phyloP scores from a whole-genome alignment of 2,329 filamentous ascomycete species.

The Penicillium sp. region DNA sequence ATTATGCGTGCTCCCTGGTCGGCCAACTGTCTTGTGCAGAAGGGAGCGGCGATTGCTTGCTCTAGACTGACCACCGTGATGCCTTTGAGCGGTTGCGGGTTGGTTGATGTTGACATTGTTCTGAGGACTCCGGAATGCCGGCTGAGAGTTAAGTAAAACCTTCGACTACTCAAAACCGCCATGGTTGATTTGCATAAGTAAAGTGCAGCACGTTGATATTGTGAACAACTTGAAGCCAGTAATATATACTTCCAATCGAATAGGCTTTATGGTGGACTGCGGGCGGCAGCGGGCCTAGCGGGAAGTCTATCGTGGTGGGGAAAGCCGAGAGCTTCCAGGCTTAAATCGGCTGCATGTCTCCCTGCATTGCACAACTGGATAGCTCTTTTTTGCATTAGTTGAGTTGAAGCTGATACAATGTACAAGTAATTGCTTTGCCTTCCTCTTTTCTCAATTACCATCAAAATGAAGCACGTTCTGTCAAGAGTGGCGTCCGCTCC shows the following conservation, averaged over 20 bases:
- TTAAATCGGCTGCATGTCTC: neutral
- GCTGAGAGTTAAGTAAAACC: too few species aligned
- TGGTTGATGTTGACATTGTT: neutral
- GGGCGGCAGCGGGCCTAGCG: neutral
- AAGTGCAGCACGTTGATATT: too few species aligned
- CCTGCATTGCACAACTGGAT: too few species aligned
- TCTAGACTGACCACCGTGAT: constrained; percentile 52
- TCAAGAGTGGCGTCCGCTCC: neutral
- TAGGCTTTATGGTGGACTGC: neutral
- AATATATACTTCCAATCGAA: neutral
- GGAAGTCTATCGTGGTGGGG: neutral
- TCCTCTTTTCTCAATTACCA: neutral
- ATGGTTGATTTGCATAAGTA: too few species aligned
- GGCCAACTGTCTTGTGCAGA: constrained; percentile 53
- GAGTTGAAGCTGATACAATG: too few species aligned
- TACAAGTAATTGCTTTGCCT: neutral
- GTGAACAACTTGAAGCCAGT: too few species aligned
- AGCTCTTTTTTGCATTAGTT: neutral
- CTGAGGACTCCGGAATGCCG: too few species aligned
- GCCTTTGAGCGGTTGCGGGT: constrained; percentile 37
- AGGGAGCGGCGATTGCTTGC: constrained; percentile 54
- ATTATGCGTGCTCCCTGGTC: constrained; percentile 54
- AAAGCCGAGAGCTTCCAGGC: neutral
- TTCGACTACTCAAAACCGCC: too few species aligned
- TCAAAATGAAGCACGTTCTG: constrained; percentile 3